A percentile compares a stretch with the other conserved stretches of the same genome.
phyloP scores from a whole-genome alignment of 306 rosid species.

The Potentilla sterilis region DNA sequence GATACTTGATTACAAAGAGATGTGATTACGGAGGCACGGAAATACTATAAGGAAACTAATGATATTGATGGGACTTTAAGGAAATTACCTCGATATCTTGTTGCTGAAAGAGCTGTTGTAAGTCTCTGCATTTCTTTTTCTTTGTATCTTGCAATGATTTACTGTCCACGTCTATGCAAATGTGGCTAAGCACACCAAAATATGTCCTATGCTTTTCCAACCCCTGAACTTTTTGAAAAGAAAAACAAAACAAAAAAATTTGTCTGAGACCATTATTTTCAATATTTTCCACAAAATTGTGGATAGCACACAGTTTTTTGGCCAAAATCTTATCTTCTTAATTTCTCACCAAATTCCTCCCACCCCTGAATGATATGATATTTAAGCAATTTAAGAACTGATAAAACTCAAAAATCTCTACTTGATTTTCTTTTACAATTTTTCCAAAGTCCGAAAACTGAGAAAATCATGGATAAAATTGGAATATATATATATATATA shows the following conservation, averaged over 20 bases:
- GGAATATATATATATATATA: background rate
- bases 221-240: background rate
- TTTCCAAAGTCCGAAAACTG: no score
- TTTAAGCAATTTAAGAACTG: background rate
- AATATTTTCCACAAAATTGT: background rate
- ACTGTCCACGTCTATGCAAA: background rate
- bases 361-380: background rate
- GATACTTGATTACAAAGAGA: constrained; percentile 55
- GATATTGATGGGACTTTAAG: constrained; percentile 82
- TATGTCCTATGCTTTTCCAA: background rate
- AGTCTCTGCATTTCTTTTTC: constrained; percentile 30
- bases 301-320: background rate
- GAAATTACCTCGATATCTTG: constrained; percentile 81
- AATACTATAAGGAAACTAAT: constrained; percentile 69
- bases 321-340: background rate
- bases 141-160: constrained; percentile 5
- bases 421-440: background rate
- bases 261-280: background rate
- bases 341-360: background rate
- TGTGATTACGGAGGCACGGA: constrained; percentile 60
- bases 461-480: no score
- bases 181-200: background rate
- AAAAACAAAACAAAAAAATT: no score
- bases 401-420: background rate
- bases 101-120: constrained; percentile 91